Conservation (phyloP, 768 basidiomycete genomes). For the Pisolithus marmoratus region DNA sequence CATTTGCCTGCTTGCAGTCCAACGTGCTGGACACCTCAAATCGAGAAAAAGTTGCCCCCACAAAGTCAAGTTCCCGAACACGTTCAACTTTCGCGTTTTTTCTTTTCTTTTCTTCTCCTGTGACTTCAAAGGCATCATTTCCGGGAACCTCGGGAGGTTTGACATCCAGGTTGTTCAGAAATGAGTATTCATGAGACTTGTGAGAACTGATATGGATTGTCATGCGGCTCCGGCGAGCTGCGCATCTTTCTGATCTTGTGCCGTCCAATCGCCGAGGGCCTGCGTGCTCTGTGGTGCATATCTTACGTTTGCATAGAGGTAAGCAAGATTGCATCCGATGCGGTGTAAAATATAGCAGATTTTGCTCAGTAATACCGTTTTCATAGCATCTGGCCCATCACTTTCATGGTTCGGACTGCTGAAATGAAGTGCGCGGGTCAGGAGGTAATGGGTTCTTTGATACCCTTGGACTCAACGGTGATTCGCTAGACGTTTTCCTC, state of each 20-base stretch:
- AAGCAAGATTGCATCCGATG: not conserved
- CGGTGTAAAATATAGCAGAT: not conserved
- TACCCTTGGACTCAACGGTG: no score
- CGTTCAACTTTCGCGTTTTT: not conserved
- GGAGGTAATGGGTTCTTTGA: not conserved
- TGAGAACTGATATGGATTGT: not conserved
- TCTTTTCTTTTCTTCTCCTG: not conserved
- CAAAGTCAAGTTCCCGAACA: not conserved
- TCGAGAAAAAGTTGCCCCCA: no score
- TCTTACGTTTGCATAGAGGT: not conserved
- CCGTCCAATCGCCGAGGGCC: not conserved
- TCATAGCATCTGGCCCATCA: not conserved
- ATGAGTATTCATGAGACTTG: not conserved
- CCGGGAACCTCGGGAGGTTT: not conserved
- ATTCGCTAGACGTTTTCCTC: no score
- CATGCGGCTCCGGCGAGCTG: not conserved
- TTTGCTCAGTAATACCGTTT: not conserved
- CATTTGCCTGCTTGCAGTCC: no score
- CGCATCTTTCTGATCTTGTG: not conserved
- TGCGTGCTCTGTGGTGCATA: not conserved
- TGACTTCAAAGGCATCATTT: not conserved
- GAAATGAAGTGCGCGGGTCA: not conserved
- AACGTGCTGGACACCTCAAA: no score
- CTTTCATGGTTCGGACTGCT: not conserved
- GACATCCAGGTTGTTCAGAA: not conserved